Percentiles rank a stretch among this genome's conserved stretches.
Conservation (phyloP, 2,329 filamentous ascomycete species). For the Dendrostoma leiphaemia region DNA sequence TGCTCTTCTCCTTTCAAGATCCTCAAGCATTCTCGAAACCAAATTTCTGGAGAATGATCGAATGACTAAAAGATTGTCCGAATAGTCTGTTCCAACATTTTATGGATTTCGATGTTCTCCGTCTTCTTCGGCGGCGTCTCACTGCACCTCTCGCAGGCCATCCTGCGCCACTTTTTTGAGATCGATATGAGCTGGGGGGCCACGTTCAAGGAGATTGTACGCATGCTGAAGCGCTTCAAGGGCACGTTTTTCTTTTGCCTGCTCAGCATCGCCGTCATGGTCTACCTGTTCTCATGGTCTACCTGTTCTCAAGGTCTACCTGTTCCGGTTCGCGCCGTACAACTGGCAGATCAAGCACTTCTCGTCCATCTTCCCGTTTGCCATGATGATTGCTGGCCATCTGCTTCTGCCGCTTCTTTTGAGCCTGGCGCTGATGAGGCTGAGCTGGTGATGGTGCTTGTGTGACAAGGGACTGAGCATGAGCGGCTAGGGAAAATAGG, state of each 20-base stretch:
- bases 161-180: conserved; percentile 41
- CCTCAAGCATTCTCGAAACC: no score
- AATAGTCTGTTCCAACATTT: conserved; percentile 56
- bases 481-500: no score
- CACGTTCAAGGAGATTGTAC: conserved; percentile 53
- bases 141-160: conserved; percentile 38
- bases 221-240: conserved; percentile 55
- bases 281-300: conserved; percentile 45
- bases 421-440: conserved; percentile 64
- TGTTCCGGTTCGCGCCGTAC: conserved; percentile 42
- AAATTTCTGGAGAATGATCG: no score
- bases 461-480: no score
- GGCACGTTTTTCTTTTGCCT: conserved; percentile 52
- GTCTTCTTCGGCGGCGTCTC: conserved; percentile 44
- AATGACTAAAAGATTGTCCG: no score
- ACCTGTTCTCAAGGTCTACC: no score
- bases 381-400: conserved; percentile 49
- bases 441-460: conserved; percentile 54
- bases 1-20: no score
- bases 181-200: conserved; percentile 49
- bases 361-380: conserved; percentile 58
- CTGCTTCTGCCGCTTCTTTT: conserved; percentile 58
- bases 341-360: conserved; percentile 58
- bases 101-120: conserved; percentile 48
- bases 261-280: conserved; percentile 42